Evolutionary conservation across 164 flowering plant species (phyloP).

Genomic region (Akebia trifoliata): DNA sequence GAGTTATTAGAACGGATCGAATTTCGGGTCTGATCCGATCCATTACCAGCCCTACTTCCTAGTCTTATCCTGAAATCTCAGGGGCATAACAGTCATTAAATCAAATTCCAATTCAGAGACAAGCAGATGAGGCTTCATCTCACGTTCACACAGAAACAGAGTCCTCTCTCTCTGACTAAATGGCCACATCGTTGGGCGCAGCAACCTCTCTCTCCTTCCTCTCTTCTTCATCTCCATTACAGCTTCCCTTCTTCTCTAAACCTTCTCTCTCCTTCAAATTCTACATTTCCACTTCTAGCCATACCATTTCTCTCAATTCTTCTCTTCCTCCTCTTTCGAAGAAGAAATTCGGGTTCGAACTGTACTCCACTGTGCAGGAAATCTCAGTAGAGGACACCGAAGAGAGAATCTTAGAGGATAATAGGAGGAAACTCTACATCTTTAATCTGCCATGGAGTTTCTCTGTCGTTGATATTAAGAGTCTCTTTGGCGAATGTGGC

Average conservation of each 20-base stretch:
- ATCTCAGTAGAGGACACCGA: conserved; percentile 24
- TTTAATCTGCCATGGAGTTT: conserved; percentile 63
- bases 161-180: conserved; percentile 12
- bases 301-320: conserved; percentile 23
- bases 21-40: too few relatives aligned
- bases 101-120: too few relatives aligned
- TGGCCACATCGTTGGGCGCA: too few relatives aligned
- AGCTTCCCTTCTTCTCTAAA: conserved; percentile 14
- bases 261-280: conserved; percentile 15
- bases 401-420: conserved; percentile 7
- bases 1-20: too few relatives aligned
- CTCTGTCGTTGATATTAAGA: conserved; percentile 51
- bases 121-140: too few relatives aligned
- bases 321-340: conserved; percentile 11
- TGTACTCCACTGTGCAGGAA: conserved; percentile 41
- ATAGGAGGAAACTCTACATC: conserved; percentile 64
- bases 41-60: too few relatives aligned
- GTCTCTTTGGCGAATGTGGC: conserved; percentile 65
- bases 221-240: conserved; percentile 18
- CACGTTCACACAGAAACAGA: too few relatives aligned
- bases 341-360: conserved; percentile 20
- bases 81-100: too few relatives aligned
- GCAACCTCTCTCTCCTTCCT: too few relatives aligned
- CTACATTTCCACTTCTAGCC: conserved; percentile 15
- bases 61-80: too few relatives aligned